A percentile compares a stretch with the other conserved stretches of the same genome.
phyloP scores from a whole-genome alignment of 495 filamentous ascomycete genomes.

The Chaetomium tenue region DNA sequence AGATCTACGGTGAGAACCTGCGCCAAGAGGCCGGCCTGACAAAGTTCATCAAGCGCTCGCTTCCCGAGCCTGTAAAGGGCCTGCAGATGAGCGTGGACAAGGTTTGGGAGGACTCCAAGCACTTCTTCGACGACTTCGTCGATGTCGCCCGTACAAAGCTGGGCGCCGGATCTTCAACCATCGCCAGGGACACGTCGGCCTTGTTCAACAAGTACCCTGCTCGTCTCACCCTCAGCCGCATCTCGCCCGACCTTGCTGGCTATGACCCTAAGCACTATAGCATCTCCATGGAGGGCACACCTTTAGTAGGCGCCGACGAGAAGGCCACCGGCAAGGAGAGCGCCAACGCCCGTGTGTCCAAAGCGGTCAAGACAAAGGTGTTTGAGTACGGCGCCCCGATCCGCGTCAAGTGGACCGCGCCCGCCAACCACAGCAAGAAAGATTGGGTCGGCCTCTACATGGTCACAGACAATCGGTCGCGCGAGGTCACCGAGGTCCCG shows the following conservation, averaged over 20 bases:
- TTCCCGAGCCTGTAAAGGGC: constrained; percentile 71
- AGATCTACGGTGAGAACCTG: constrained; percentile 82
- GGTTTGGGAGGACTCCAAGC: constrained; percentile 75
- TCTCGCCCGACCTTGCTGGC: constrained; percentile 80
- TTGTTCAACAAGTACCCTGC: constrained; percentile 90
- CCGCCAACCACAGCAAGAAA: constrained; percentile 82
- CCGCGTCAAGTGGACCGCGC: constrained; percentile 88
- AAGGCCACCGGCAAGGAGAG: constrained; percentile 51
- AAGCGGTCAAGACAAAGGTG: constrained; percentile 64
- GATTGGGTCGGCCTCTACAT: constrained; percentile 97
- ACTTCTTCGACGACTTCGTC: constrained; percentile 87
- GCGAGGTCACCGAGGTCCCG: constrained; percentile 76
- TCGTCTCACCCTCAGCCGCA: constrained; percentile 76
- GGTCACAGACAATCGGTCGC: constrained; percentile 85
- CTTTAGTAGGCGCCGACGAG: constrained; percentile 51
- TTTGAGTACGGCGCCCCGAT: constrained; percentile 92
- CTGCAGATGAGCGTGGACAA: constrained; percentile 85
- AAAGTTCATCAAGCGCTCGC: constrained; percentile 79
- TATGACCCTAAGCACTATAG: constrained; percentile 80
- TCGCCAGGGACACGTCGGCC: constrained; percentile 82
- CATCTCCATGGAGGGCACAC: constrained; percentile 67
- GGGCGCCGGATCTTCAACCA: constrained; percentile 77
- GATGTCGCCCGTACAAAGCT: constrained; percentile 85
- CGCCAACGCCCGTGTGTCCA: constrained; percentile 44
- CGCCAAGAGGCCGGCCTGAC: constrained; percentile 86